Evolutionary conservation across 202 grass and related monocot species (phyloP).

Genomic region (Zoysia matrella): DNA sequence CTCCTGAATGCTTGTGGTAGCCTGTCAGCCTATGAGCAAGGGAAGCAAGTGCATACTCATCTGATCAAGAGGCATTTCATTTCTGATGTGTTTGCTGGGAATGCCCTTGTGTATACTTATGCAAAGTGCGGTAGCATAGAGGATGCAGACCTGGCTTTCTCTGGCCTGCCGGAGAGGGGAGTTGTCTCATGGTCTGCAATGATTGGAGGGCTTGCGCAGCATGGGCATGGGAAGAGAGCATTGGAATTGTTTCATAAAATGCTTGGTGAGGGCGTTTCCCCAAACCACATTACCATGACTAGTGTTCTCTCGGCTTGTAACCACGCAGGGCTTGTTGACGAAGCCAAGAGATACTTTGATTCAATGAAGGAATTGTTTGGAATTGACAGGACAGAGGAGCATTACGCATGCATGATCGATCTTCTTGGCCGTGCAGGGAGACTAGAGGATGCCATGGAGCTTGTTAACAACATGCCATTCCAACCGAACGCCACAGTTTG

Average conservation of each 20-base stretch:
- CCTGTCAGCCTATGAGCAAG: slow-evolving; percentile 91
- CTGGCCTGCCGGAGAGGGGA: slow-evolving; percentile 63
- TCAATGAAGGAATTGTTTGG: slow-evolving; percentile 82
- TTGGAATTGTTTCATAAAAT: slow-evolving; percentile 77
- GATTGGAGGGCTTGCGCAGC: slow-evolving; percentile 91
- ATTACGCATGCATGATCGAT: slow-evolving; percentile 95
- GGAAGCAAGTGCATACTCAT: slow-evolving; percentile 86
- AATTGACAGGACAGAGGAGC: slow-evolving; percentile 79
- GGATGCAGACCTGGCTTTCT: slow-evolving; percentile 76
- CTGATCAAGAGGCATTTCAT: slow-evolving; percentile 74
- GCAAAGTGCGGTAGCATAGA: slow-evolving; percentile 89
- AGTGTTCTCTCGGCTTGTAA: slow-evolving; percentile 93
- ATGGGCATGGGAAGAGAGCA: slow-evolving; percentile 78
- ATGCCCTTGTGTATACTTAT: slow-evolving; percentile 94
- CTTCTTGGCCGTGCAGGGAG: slow-evolving; percentile 86
- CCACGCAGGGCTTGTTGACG: slow-evolving; percentile 82
- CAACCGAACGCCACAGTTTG: slow-evolving; percentile 75
- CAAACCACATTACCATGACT: slow-evolving; percentile 91
- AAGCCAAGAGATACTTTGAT: slow-evolving; percentile 76
- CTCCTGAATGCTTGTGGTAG: slow-evolving; percentile 84
- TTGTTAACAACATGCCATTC: slow-evolving; percentile 79
- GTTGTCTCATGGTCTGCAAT: slow-evolving; percentile 97
- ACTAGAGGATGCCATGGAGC: slow-evolving; percentile 81
- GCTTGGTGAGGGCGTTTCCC: slow-evolving; percentile 62
- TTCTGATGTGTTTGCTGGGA: slow-evolving; percentile 76